Evolutionary conservation across 192 early-diverging fungal species (phyloP).

Genomic region (Gaertneriomyces semiglobifer): DNA sequence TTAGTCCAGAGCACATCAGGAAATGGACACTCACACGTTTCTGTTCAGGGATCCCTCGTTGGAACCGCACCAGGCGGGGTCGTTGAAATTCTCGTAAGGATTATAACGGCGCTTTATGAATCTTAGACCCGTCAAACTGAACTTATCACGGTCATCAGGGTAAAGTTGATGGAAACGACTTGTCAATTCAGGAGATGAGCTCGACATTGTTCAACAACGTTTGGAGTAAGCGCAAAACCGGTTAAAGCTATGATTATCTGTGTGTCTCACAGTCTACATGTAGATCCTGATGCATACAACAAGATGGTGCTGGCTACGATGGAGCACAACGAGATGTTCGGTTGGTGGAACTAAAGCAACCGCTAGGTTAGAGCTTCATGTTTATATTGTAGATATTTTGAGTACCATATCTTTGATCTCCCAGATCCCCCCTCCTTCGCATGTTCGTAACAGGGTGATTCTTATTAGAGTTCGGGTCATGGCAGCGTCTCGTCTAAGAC

Average conservation of each 20-base stretch:
- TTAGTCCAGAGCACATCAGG: background rate
- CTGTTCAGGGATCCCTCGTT: slow-evolving; percentile 4
- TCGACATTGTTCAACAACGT: slow-evolving; percentile 4
- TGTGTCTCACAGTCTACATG: background rate
- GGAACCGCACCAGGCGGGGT: background rate
- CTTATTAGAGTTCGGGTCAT: too few relatives aligned
- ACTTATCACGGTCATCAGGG: too few relatives aligned
- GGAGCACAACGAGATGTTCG: slow-evolving; percentile 14
- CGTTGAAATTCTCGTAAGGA: slow-evolving; percentile 10
- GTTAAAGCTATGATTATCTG: background rate
- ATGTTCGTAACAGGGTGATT: too few relatives aligned
- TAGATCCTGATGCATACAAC: slow-evolving; percentile 21
- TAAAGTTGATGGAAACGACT: background rate
- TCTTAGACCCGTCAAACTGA: too few relatives aligned
- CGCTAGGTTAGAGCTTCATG: background rate
- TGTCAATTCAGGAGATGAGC: background rate
- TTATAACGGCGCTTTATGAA: too few relatives aligned
- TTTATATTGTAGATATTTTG: too few relatives aligned
- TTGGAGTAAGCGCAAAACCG: slow-evolving; percentile 1
- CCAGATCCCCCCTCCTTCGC: too few relatives aligned
- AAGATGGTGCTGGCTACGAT: slow-evolving; percentile 14
- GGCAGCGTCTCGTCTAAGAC: too few relatives aligned
- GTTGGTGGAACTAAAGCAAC: slow-evolving; percentile 8
- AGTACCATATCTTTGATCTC: too few relatives aligned
- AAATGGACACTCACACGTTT: too few relatives aligned